phyloP scores from a whole-genome alignment of 768 basidiomycete species.

The Kwoniella dendrophila region DNA sequence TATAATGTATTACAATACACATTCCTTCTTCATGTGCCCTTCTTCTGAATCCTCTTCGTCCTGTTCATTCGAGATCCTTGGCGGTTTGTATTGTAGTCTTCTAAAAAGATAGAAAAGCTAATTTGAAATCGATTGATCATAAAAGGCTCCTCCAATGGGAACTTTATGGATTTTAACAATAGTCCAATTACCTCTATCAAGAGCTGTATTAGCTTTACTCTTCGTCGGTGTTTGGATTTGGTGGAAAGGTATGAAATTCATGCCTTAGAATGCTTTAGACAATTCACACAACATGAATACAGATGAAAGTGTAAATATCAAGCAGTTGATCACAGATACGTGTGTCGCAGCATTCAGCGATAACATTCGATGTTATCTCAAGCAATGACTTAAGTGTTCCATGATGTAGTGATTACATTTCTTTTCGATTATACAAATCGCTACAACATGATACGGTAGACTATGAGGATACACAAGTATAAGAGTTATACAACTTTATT shows the following conservation, averaged over 20 bases:
- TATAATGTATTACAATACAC: no score
- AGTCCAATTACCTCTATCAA: conserved; percentile 48
- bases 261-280: no score
- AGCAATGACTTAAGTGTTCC: no score
- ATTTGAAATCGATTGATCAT: not conserved
- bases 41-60: no score
- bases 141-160: conserved; percentile 53
- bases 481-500: conserved; percentile 1
- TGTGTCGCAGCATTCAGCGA: no score
- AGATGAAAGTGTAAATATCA: no score
- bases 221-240: conserved; percentile 43
- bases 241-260: conserved; percentile 45
- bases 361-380: no score
- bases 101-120: no score
- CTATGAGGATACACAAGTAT: not conserved
- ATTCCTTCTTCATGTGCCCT: not conserved
- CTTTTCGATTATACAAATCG: not conserved
- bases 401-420: conserved; percentile 1
- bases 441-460: not conserved
- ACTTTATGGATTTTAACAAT: conserved; percentile 55
- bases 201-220: conserved; percentile 39
- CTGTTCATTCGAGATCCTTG: no score
- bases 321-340: no score
- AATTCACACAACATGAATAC: conserved; percentile 1
- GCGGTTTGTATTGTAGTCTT: no score